These are phyloP conservation scores for Aspergillus nidulans DNA, from an alignment of 495 filamentous ascomycete genomes.

Conservation along the genomic window DNA sequence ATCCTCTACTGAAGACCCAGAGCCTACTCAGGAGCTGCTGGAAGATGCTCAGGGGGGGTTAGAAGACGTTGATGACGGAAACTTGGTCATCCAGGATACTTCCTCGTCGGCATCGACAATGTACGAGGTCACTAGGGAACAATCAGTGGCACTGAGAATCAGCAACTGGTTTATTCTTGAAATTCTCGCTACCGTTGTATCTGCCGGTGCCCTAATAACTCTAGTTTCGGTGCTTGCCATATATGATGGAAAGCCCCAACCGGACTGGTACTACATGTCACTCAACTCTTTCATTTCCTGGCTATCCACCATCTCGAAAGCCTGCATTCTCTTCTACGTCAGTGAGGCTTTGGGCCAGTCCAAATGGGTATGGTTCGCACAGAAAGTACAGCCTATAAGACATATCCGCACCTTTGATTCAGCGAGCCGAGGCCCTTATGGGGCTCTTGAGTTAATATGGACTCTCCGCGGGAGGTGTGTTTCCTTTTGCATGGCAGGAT, in stretches of 20 bases:
- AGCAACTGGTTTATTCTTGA: not conserved
- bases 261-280: conserved; percentile 12
- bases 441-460: conserved; percentile 4
- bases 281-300: conserved; percentile 18
- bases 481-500: not conserved
- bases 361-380: conserved; percentile 22
- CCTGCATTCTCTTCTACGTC: conserved; percentile 7
- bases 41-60: not conserved
- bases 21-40: not conserved
- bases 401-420: conserved; percentile 11
- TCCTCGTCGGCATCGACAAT: not conserved
- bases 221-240: not conserved
- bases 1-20: not conserved
- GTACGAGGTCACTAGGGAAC: not conserved
- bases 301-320: conserved; percentile 12
- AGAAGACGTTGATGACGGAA: not conserved
- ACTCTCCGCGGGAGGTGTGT: not conserved
- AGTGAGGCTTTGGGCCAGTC: conserved; percentile 15
- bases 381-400: conserved; percentile 5
- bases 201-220: not conserved
- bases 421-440: conserved; percentile 15
- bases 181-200: not conserved
- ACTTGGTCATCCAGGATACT: not conserved
- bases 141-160: not conserved
- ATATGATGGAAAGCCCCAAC: conserved; percentile 2